Percentiles rank a stretch among this genome's conserved stretches.
Conservation (phyloP, 441 rosid species). For the Erodium chrysanthum region DNA sequence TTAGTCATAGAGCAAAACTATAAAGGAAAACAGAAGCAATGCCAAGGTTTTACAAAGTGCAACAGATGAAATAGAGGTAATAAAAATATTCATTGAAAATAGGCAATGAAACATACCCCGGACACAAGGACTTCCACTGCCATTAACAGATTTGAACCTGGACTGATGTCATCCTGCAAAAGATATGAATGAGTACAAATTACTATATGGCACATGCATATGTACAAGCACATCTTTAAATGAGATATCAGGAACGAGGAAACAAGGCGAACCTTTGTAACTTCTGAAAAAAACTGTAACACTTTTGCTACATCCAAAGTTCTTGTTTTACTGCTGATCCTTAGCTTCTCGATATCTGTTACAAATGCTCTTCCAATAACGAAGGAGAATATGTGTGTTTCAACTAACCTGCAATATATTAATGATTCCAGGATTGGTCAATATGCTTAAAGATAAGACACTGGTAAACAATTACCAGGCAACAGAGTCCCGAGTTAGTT, state of each 20-base stretch:
- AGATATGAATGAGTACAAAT: conserved; percentile 22
- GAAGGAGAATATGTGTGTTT: conserved; percentile 95
- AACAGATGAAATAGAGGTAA: neutral
- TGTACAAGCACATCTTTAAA: conserved; percentile 16
- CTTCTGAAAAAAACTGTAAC: conserved; percentile 68
- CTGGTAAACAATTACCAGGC: neutral
- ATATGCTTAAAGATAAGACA: conserved; percentile 15
- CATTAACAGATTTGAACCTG: conserved; percentile 83
- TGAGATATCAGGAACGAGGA: conserved; percentile 14
- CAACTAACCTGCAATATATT: conserved; percentile 80
- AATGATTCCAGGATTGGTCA: conserved; percentile 25
- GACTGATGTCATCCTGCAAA: conserved; percentile 73
- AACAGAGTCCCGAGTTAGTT: neutral
- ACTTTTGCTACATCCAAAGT: conserved; percentile 62
- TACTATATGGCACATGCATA: neutral
- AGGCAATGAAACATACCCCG: conserved; percentile 52
- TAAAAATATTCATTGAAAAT: conserved; percentile 11
- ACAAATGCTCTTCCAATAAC: conserved; percentile 99
- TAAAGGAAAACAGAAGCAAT: neutral
- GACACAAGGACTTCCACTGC: conserved; percentile 90
- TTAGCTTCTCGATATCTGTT: conserved; percentile 91
- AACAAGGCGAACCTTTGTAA: conserved; percentile 49
- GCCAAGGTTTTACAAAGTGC: neutral
- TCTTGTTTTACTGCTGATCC: conserved; percentile 82
- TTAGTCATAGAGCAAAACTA: neutral